phyloP scores from a whole-genome alignment of 371 early-diverging fungal genomes.

The Lichtheimia ramosa region DNA sequence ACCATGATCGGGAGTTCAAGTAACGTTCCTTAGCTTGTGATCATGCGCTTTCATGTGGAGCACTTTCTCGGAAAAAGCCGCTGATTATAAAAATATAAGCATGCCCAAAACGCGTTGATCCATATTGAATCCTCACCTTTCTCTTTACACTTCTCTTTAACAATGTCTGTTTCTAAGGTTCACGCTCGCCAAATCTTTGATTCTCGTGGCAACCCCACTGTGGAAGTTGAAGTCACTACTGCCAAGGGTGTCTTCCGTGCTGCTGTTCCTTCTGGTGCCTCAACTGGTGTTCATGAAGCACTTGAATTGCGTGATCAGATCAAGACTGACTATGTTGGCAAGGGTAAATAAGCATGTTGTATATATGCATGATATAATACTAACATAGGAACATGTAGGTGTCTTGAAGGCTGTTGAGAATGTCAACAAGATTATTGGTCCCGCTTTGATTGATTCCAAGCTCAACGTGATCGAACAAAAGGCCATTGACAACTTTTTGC shows the following conservation, averaged over 20 bases:
- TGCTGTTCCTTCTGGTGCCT: constrained; percentile 99
- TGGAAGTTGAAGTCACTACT: constrained; percentile 98
- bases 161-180: constrained; percentile 71
- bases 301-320: constrained; percentile 94
- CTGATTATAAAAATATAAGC: constrained; percentile 5
- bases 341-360: constrained; percentile 59
- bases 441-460: constrained; percentile 75
- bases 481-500: constrained; percentile 90
- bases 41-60: constrained; percentile 15
- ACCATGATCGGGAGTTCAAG: too few relatives aligned
- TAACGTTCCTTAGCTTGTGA: background rate
- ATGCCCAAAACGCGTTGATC: constrained; percentile 6
- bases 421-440: constrained; percentile 88
- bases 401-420: constrained; percentile 93
- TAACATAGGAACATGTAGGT: constrained; percentile 49
- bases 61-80: constrained; percentile 8
- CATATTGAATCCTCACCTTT: constrained; percentile 4
- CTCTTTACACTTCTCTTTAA: constrained; percentile 6
- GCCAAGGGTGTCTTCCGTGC: constrained; percentile 90
- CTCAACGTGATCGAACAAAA: constrained; percentile 85
- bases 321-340: constrained; percentile 90
- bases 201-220: constrained; percentile 99
- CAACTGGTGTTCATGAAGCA: constrained; percentile 99
- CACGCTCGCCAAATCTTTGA: constrained; percentile 99
- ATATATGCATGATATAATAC: background rate